Evolutionary conservation across 2,329 filamentous ascomycete genomes (phyloP).

Genomic region (Rasamsonia emersonii): DNA sequence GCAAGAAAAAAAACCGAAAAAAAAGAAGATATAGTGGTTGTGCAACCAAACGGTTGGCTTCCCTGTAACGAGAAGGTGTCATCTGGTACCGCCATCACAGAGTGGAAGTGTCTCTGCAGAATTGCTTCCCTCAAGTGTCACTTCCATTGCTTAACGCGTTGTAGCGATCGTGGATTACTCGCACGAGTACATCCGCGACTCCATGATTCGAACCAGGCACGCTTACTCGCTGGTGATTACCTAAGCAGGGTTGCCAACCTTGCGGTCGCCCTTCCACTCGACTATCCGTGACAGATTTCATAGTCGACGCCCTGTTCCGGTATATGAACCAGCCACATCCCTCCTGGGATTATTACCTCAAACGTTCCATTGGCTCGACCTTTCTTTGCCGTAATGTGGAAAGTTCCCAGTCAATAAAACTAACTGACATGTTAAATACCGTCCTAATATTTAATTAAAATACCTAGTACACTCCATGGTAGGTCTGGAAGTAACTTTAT

Average conservation of each 20-base stretch:
- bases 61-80: slow-evolving; percentile 38
- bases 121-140: slow-evolving; percentile 51
- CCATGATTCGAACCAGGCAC: slow-evolving; percentile 50
- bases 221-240: slow-evolving; percentile 27
- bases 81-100: slow-evolving; percentile 47
- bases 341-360: too few relatives aligned
- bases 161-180: slow-evolving; percentile 48
- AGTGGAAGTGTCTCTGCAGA: slow-evolving; percentile 49
- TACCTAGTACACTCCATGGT: too few relatives aligned
- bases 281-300: slow-evolving; percentile 34
- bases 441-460: too few relatives aligned
- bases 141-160: slow-evolving; percentile 45
- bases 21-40: slow-evolving; percentile 26
- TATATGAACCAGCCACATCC: neutral
- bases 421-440: too few relatives aligned
- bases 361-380: too few relatives aligned
- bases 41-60: slow-evolving; percentile 26
- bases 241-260: slow-evolving; percentile 31
- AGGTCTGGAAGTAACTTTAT: too few relatives aligned
- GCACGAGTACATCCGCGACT: slow-evolving; percentile 46
- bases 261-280: slow-evolving; percentile 30
- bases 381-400: too few relatives aligned
- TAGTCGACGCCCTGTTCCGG: rapidly evolving
- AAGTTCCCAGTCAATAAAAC: too few relatives aligned
- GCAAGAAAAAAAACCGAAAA: slow-evolving; percentile 10